A percentile compares a stretch with the other conserved stretches of the same genome.
phyloP scores from a whole-genome alignment of 768 basidiomycete genomes.

The Leccinum rimulosum region DNA sequence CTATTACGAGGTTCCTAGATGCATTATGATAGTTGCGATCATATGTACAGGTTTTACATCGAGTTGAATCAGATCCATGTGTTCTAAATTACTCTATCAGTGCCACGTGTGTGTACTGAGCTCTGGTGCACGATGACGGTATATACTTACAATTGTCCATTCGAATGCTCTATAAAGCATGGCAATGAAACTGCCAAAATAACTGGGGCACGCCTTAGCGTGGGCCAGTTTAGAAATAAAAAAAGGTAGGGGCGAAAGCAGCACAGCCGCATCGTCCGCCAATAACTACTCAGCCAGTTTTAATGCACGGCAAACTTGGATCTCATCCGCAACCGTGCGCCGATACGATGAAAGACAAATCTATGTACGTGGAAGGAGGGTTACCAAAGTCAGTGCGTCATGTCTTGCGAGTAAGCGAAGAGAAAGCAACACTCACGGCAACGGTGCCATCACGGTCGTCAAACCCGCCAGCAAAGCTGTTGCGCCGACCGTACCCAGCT shows the following conservation, averaged over 20 bases:
- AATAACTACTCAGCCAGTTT: background rate
- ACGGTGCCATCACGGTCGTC: conserved; percentile 56
- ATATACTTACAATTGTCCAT: background rate
- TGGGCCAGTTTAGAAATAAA: background rate
- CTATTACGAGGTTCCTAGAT: too few species aligned
- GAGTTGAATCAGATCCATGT: background rate
- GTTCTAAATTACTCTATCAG: background rate
- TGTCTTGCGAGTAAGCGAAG: background rate
- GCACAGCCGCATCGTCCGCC: background rate
- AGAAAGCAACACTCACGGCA: conserved; percentile 45
- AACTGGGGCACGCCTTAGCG: background rate
- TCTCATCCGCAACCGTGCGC: conserved; percentile 41
- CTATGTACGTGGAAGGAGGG: conserved; percentile 22
- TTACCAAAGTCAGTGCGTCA: background rate
- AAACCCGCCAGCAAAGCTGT: conserved; percentile 70
- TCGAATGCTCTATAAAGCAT: background rate
- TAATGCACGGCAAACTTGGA: conserved; percentile 40
- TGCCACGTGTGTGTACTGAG: background rate
- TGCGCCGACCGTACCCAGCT: conserved; percentile 66
- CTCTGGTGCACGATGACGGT: background rate
- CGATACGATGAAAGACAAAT: conserved; percentile 48
- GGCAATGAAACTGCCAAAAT: background rate
- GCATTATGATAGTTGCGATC: background rate
- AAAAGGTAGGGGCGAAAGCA: background rate
- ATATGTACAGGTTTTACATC: background rate